Conservation (phyloP, 108 stramenopile species). For the Nitzschia sp. region DNA sequence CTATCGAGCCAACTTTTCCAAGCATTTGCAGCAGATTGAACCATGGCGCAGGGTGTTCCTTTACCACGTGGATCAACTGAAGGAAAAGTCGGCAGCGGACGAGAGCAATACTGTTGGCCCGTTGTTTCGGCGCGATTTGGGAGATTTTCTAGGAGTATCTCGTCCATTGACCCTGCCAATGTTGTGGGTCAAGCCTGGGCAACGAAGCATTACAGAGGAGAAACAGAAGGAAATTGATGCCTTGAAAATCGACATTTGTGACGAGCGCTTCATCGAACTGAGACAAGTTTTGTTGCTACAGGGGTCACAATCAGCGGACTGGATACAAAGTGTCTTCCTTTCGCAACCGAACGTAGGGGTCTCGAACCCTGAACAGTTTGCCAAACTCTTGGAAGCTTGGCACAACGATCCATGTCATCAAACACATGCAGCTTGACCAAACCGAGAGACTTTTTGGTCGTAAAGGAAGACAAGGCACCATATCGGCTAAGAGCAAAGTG, state of each 20-base stretch:
- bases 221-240: conserved; percentile 13
- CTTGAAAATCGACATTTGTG: conserved; percentile 56
- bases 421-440: neutral
- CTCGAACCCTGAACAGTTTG: conserved; percentile 36
- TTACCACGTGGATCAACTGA: conserved; percentile 49
- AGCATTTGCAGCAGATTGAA: conserved; percentile 28
- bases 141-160: conserved; percentile 41
- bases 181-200: conserved; percentile 39
- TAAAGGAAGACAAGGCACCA: too few relatives aligned
- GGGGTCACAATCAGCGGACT: conserved; percentile 33
- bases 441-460: too few relatives aligned
- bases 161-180: conserved; percentile 29
- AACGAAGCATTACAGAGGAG: conserved; percentile 6
- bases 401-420: conserved; percentile 51
- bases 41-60: conserved; percentile 39
- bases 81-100: conserved; percentile 14
- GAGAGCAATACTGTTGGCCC: neutral
- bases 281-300: conserved; percentile 41
- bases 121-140: conserved; percentile 39
- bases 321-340: conserved; percentile 58
- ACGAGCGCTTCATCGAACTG: conserved; percentile 32
- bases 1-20: conserved; percentile 60
- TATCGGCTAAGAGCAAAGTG: too few relatives aligned
- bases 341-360: conserved; percentile 46
- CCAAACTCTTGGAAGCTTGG: conserved; percentile 32